Conservation (phyloP, 139 green algal species). For the Tetratostichococcus sp. region DNA sequence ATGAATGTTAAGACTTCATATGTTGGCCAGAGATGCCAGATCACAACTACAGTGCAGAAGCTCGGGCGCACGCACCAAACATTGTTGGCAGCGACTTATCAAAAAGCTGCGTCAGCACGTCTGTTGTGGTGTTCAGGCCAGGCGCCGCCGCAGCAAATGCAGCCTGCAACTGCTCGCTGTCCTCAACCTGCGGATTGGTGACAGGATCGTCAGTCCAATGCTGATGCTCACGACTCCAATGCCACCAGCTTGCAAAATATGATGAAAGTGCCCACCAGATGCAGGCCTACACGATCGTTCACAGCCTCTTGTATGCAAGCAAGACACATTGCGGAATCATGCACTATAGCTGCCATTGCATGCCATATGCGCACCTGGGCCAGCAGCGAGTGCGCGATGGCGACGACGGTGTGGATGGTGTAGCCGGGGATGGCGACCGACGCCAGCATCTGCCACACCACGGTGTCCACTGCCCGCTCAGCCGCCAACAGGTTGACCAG, state of each 20-base stretch:
- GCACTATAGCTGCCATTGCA: no score
- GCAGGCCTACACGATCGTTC: no score
- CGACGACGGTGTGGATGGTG: slow-evolving; percentile 73
- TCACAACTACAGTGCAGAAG: no score
- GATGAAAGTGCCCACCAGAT: no score
- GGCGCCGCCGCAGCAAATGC: slow-evolving; percentile 1
- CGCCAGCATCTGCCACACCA: slow-evolving; percentile 71
- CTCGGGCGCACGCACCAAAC: neutral
- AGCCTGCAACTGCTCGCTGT: slow-evolving; percentile 1
- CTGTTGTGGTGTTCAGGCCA: neutral
- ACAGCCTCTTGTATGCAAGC: no score
- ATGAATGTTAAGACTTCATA: no score
- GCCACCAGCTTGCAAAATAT: no score
- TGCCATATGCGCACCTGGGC: neutral
- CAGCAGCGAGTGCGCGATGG: slow-evolving; percentile 32
- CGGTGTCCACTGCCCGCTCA: slow-evolving; percentile 62
- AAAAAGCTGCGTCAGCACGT: slow-evolving; percentile 21
- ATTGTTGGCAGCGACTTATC: slow-evolving; percentile 58
- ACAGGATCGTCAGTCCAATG: no score
- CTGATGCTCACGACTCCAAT: no score
- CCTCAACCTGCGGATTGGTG: slow-evolving; percentile 15
- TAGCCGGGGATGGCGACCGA: slow-evolving; percentile 53
- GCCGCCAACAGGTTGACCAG: slow-evolving; percentile 40
- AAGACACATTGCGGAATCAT: no score
- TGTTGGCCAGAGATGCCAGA: no score